Conservation (phyloP, 2,329 filamentous ascomycete genomes). For the Furcasterigmium furcatum region DNA sequence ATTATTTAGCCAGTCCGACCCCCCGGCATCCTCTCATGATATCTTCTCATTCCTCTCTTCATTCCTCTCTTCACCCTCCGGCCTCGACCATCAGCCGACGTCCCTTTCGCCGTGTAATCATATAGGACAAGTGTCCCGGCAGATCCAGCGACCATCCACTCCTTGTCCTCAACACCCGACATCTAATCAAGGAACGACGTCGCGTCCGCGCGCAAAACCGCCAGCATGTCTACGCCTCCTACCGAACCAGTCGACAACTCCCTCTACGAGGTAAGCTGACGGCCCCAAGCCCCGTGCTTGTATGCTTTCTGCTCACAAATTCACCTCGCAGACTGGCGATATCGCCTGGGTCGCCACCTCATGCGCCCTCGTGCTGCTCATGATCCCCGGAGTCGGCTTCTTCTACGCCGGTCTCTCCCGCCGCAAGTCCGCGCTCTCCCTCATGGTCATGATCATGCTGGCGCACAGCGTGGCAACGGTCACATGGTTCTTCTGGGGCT, state of each 20-base stretch:
- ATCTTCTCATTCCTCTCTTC: conserved; percentile 1
- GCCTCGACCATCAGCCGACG: not conserved
- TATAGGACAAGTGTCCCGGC: conserved; percentile 6
- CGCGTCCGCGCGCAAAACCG: conserved; percentile 4
- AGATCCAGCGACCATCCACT: conserved; percentile 1
- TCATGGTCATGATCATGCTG: conserved; percentile 84
- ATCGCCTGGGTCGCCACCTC: conserved; percentile 77
- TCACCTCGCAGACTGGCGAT: conserved; percentile 62
- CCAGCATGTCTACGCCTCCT: conserved; percentile 1
- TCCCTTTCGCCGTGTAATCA: conserved; percentile 3
- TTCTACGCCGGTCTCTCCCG: conserved; percentile 91
- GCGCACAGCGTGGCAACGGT: conserved; percentile 76
- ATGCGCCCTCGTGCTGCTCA: conserved; percentile 79
- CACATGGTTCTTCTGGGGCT: conserved; percentile 97
- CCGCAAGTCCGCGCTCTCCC: conserved; percentile 81
- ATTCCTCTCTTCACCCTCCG: not conserved
- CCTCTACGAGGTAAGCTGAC: conserved; percentile 63
- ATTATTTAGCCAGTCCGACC: conserved; percentile 10
- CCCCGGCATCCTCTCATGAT: conserved; percentile 2
- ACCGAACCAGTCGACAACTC: not conserved
- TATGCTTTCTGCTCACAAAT: conserved; percentile 9
- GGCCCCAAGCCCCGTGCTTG: not conserved
- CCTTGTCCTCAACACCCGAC: not conserved
- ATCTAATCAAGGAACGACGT: not conserved
- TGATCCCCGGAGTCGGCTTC: conserved; percentile 92